Base-by-base conservation (phyloP, 129 eudicot species). In the Heracleum sosnowskyi region DNA sequence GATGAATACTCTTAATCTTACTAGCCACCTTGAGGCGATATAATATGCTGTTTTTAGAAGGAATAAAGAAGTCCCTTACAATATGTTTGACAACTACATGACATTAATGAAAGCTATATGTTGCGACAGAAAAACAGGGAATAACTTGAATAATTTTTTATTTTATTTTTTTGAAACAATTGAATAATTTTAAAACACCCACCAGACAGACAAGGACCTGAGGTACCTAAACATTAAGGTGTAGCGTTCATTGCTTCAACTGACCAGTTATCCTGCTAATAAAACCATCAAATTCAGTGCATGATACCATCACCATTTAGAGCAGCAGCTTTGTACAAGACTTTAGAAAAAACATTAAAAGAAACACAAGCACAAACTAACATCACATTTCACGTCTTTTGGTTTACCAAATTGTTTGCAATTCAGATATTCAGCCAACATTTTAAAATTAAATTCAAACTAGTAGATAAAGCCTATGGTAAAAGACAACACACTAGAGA, bases 1-100 rank as follows among this genome's bases (percentile, higher is more conserved):
- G 4, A 16, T 34, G 39, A 33, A 79, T n/a, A 40, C 46, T 20
- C 69, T 76, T 60, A 11, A 84, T 77, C 79, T 71, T 72, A 0
- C 4, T 2, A 55, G 44, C 63, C 79, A 76, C 24, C 9, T 70
- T 55, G 3, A 9, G 28, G 15, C 55, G 75, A n/a, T 53, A 74
- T 4, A 13, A 42, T 11, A 41, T 41, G 45, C 11, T 41, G 11
- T 41, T 41, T 41, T 41, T 41, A 9, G 45, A 41, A 41, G 45
- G 45, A 41, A 41, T 11, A 8, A 41, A 41, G 45, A 41, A 41
- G 45, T 41, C 45, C 46, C 15, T 42, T 42, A 42, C 15, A 37
- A 37, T 37, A 37, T 37, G n/a, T 22, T 24, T 10, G n/a, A n/a
- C 9, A 22, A 22, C 8, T 22, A 22, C 15, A 60, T 11, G 13